These are phyloP conservation scores for Balamuthia mandrillaris DNA, from an alignment of 208 protist genomes.

Conservation along the genomic window DNA sequence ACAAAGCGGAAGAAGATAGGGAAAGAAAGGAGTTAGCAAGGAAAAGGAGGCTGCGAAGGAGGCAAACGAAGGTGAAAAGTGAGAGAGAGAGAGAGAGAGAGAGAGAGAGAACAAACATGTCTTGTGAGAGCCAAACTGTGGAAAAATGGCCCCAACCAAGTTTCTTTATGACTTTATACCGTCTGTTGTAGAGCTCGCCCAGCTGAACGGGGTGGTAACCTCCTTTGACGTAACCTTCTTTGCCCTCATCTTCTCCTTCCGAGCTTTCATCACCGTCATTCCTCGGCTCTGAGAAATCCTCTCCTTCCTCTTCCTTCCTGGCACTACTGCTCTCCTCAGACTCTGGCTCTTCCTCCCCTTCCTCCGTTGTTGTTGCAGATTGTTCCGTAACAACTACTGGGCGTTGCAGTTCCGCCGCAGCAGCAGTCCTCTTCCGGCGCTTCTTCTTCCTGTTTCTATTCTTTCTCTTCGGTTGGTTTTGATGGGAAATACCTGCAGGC, in stretches of 20 bases:
- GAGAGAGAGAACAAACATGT: conserved; percentile 54
- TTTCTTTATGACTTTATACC: conserved; percentile 90
- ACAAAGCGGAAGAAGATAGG: not conserved
- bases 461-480: no score
- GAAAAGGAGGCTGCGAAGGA: not conserved
- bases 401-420: no score
- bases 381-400: no score
- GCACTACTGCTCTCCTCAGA: no score
- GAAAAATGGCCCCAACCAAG: conserved; percentile 98
- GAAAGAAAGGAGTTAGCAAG: not conserved
- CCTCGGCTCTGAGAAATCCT: not conserved
- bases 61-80: not conserved
- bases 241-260: conserved; percentile 1
- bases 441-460: no score
- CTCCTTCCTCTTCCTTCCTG: not conserved
- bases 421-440: no score
- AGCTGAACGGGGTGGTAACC: conserved; percentile 93
- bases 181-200: conserved; percentile 86
- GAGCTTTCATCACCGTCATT: no score
- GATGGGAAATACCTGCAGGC: no score
- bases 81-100: conserved; percentile 40
- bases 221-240: conserved; percentile 49
- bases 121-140: conserved; percentile 96
- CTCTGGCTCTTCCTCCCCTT: no score
- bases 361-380: no score